A percentile compares a stretch with the other conserved stretches of the same genome.
phyloP scores from a whole-genome alignment of 495 filamentous ascomycete genomes.

The Cladorrhinum samala region DNA sequence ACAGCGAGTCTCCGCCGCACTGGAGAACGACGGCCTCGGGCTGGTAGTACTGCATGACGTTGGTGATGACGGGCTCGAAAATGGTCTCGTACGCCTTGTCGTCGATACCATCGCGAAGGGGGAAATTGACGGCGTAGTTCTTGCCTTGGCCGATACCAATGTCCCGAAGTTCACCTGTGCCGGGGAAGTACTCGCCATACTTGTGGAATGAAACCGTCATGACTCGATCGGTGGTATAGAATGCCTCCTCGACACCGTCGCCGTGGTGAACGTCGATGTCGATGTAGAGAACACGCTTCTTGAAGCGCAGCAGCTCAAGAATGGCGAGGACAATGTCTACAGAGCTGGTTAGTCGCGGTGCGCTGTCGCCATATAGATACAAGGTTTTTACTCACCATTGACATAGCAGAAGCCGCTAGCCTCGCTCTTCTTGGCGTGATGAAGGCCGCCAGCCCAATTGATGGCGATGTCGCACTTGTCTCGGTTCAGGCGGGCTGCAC shows the following conservation, averaged over 20 bases:
- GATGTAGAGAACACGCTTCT: slow-evolving; percentile 91
- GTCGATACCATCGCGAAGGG: slow-evolving; percentile 91
- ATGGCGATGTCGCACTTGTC: slow-evolving; percentile 96
- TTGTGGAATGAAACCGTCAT: slow-evolving; percentile 97
- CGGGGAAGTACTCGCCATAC: slow-evolving; percentile 98
- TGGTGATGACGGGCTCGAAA: slow-evolving; percentile 89
- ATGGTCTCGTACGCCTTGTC: slow-evolving; percentile 88
- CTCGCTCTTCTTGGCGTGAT: slow-evolving; percentile 92
- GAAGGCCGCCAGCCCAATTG: slow-evolving; percentile 98
- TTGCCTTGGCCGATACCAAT: slow-evolving; percentile 91
- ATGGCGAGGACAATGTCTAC: slow-evolving; percentile 94
- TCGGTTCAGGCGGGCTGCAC: slow-evolving; percentile 83
- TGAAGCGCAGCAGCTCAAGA: slow-evolving; percentile 78
- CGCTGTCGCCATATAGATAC: not conserved
- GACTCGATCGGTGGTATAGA: slow-evolving; percentile 92
- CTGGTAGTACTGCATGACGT: slow-evolving; percentile 92
- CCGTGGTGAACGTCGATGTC: slow-evolving; percentile 98
- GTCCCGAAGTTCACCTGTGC: slow-evolving; percentile 91
- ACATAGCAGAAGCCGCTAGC: slow-evolving; percentile 97
- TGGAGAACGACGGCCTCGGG: slow-evolving; percentile 95
- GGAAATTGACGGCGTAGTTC: slow-evolving; percentile 94
- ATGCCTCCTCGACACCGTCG: slow-evolving; percentile 94
- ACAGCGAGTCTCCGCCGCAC: slow-evolving; percentile 92
- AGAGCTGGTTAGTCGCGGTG: not conserved
- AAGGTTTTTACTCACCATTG: slow-evolving; percentile 70